Evolutionary conservation across 2,329 filamentous ascomycete species (phyloP), one percentile per base, ranked within the genome.

Genomic region (Colletotrichum chrysophilum): DNA sequence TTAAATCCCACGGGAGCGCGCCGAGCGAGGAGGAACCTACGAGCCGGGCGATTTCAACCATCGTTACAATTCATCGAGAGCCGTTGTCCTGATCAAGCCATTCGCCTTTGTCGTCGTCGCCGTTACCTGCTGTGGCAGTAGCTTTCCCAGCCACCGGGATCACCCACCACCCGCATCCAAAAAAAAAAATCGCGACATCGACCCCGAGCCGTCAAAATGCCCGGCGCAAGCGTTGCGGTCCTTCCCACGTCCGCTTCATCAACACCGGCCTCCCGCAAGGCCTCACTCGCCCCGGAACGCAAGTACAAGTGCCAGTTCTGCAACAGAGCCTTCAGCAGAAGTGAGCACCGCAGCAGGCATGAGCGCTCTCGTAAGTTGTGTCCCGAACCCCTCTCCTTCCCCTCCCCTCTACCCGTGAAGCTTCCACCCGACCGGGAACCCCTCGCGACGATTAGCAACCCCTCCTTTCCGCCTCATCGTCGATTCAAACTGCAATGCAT

Each of bases 221-320:
- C 93, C 84, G 92, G 91, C 88, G 91, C 93, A 84, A 91, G 87
- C 85, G 91, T 93, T 86, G 92, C 93, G 81, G 89, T 91, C 80
- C 88, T 90, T 80, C 87, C 92, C 80, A 88, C 94, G 83, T 86
- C 91, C 80, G 90, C 91, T 83, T 88, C 92, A 83, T 91, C 95
- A 83, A 91, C 93, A 83, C 91, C 94, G 84, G 91, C 91, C 81
- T 90, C 93, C 82, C 93, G 94, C 86, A 98, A 97, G 87, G 87
- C 93, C 79, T 89, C 94, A 77, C 88, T 93, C 80, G 93, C 92
- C 80, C 95, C 96, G 72, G 97, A 98, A 89, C 96, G 97, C 90
- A 98, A 98, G 88, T 99, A 99, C 92, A 98, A 98, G 86, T 99
- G 97, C 89, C 96, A 98, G 89, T 98, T 98, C 87, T 98, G 97